phyloP scores from a whole-genome alignment of 371 early-diverging fungal genomes.

The Haplosporangium sp. region DNA sequence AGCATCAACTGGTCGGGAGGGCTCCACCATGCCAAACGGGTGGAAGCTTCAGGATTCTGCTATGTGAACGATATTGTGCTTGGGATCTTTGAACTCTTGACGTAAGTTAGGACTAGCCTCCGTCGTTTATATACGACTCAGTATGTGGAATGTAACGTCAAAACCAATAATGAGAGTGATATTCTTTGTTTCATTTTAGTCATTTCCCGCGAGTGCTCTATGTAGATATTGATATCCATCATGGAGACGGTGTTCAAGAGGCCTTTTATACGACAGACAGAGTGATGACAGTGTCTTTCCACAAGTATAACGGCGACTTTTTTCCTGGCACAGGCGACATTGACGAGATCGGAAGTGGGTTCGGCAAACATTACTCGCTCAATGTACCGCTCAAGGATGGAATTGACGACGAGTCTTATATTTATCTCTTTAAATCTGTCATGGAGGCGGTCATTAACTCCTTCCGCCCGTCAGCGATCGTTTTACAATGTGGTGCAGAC shows the following conservation, averaged over 20 bases:
- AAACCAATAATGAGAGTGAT: too few relatives aligned
- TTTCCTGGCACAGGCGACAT: slow-evolving; percentile 95
- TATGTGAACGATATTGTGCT: slow-evolving; percentile 97
- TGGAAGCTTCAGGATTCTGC: slow-evolving; percentile 95
- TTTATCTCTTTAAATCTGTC: slow-evolving; percentile 86
- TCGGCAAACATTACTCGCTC: slow-evolving; percentile 86
- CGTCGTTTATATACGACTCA: background rate
- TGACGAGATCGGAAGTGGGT: slow-evolving; percentile 77
- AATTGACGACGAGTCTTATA: slow-evolving; percentile 89
- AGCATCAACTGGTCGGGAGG: slow-evolving; percentile 98
- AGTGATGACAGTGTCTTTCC: slow-evolving; percentile 94
- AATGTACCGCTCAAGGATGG: slow-evolving; percentile 95
- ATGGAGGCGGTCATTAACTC: slow-evolving; percentile 83
- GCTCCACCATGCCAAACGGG: slow-evolving; percentile 95
- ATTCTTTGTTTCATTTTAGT: too few relatives aligned
- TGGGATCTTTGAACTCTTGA: slow-evolving; percentile 87
- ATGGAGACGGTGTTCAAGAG: slow-evolving; percentile 97
- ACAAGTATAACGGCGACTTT: slow-evolving; percentile 94
- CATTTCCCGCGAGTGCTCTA: slow-evolving; percentile 89
- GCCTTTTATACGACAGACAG: slow-evolving; percentile 93
- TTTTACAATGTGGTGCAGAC: slow-evolving; percentile 97
- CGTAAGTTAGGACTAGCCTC: slow-evolving; percentile 55
- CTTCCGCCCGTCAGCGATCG: slow-evolving; percentile 87
- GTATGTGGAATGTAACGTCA: background rate
- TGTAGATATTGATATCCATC: slow-evolving; percentile 97